A percentile compares a stretch with the other conserved stretches of the same genome.
Evolutionary conservation across 176 grass and related monocot species (phyloP).

Genomic region (Oropetium thomaeum): DNA sequence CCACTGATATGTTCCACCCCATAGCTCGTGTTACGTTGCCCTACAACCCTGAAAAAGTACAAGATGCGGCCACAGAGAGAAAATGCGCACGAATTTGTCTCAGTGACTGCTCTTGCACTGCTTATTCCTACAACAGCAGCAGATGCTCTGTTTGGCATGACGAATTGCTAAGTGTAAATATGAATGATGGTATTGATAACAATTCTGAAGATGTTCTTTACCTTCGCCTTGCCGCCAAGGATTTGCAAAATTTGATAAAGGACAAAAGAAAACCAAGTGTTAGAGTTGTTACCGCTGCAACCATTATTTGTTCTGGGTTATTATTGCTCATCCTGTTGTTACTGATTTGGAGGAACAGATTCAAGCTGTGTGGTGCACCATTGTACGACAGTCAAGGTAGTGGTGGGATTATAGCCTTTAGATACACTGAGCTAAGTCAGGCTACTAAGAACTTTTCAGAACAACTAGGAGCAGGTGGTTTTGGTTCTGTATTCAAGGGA

Average conservation of each 20-base stretch:
- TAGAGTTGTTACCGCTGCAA: conserved; percentile 24
- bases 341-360: conserved; percentile 28
- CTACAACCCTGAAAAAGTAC: conserved; percentile 17
- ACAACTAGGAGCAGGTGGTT: conserved; percentile 49
- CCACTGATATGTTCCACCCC: conserved; percentile 46
- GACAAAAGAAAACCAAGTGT: conserved; percentile 18
- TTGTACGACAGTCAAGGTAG: conserved; percentile 20
- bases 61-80: neutral
- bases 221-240: conserved; percentile 44
- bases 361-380: neutral
- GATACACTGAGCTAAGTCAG: conserved; percentile 29
- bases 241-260: conserved; percentile 20
- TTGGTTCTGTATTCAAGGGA: conserved; percentile 58
- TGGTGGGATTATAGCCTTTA: conserved; percentile 31
- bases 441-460: conserved; percentile 47
- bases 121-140: conserved; percentile 27
- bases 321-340: conserved; percentile 19
- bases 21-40: conserved; percentile 43
- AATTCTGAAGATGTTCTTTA: conserved; percentile 46
- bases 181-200: conserved; percentile 19
- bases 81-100: neutral
- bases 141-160: conserved; percentile 23
- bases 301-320: conserved; percentile 12
- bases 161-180: conserved; percentile 53
- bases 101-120: conserved; percentile 16